These are phyloP conservation scores for Terana coerulea DNA, from an alignment of 768 basidiomycete species.

Conservation along the genomic window DNA sequence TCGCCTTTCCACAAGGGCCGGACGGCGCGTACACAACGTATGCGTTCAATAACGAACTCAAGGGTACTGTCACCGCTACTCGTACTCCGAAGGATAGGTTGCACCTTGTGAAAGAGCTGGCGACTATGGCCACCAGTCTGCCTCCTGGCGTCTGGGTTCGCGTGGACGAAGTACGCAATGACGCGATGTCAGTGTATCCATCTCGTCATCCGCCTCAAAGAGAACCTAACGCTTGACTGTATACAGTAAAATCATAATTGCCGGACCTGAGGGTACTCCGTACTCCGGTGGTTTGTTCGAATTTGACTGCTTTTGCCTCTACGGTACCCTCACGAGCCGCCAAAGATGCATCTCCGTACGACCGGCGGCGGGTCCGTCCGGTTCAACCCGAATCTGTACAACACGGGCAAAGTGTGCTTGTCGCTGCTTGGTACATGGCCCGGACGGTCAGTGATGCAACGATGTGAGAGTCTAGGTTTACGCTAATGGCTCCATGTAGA, in stretches of 20 bases:
- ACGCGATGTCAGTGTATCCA: slow-evolving; percentile 42
- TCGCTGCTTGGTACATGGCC: slow-evolving; percentile 54
- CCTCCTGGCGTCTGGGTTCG: slow-evolving; percentile 55
- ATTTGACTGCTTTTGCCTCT: slow-evolving; percentile 57
- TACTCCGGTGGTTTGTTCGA: slow-evolving; percentile 66
- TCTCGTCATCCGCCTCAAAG: not conserved
- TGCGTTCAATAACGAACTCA: slow-evolving; percentile 33
- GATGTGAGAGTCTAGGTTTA: too few species aligned
- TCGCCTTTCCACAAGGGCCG: slow-evolving; percentile 27
- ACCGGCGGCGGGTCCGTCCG: slow-evolving; percentile 47
- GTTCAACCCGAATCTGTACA: slow-evolving; percentile 57
- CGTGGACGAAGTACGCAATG: slow-evolving; percentile 54
- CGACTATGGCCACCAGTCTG: slow-evolving; percentile 51
- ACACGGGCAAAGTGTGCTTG: slow-evolving; percentile 48
- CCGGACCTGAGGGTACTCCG: slow-evolving; percentile 63
- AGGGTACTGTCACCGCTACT: slow-evolving; percentile 33
- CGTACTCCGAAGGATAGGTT: slow-evolving; percentile 44
- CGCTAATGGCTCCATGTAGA: slow-evolving; percentile 9
- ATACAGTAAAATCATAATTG: slow-evolving; percentile 51
- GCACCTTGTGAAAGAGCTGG: slow-evolving; percentile 54
- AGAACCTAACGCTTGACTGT: not conserved
- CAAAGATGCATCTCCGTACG: slow-evolving; percentile 47
- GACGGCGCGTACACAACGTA: slow-evolving; percentile 24
- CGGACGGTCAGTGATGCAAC: slow-evolving; percentile 42
- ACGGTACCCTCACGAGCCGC: slow-evolving; percentile 44